Evolutionary conservation across 2,329 filamentous ascomycete species (phyloP).

Genomic region (Parafenestella ontariensis): DNA sequence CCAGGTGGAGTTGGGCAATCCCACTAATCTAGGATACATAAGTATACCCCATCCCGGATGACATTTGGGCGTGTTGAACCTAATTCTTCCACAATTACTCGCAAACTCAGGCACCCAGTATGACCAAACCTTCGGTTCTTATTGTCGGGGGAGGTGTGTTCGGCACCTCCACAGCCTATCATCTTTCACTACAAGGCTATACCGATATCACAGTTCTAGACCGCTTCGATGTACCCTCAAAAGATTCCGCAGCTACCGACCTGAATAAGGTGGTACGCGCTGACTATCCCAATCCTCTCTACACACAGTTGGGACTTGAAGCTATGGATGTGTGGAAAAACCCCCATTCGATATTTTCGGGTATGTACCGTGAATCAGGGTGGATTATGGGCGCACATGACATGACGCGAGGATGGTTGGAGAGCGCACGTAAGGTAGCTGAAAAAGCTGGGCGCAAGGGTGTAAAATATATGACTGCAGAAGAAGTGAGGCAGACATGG

Average conservation of each 20-base stretch:
- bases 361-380: not conserved
- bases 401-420: not conserved
- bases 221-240: not conserved
- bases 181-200: not conserved
- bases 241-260: not conserved
- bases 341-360: not conserved
- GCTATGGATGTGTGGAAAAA: not conserved
- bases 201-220: not conserved
- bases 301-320: not conserved
- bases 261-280: not conserved
- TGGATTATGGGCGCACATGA: not conserved
- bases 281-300: not conserved
- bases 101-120: not conserved
- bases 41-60: not conserved
- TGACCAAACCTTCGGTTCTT: not conserved
- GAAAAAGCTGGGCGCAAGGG: not conserved
- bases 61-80: not conserved
- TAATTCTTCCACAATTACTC: not conserved
- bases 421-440: not conserved
- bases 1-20: not conserved
- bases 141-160: not conserved
- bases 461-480: not conserved
- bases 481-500: conserved; percentile 13
- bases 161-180: not conserved
- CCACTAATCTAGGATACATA: not conserved